Percentiles rank a stretch among this genome's conserved stretches.
Conservation (phyloP, 805 yeast species). For the Saturnispora besseyi region DNA sequence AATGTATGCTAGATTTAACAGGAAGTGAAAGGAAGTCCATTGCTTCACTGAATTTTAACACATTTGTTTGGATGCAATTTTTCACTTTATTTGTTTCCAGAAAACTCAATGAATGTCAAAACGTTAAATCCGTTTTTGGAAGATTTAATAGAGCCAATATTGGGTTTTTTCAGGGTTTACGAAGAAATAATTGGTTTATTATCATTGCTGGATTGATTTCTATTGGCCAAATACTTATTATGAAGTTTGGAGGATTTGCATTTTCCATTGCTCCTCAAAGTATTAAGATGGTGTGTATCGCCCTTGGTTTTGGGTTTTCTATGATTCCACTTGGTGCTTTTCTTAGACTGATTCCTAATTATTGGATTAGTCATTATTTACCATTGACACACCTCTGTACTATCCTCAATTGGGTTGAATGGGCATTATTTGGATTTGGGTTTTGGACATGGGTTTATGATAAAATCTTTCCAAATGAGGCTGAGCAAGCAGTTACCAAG, state of each 20-base stretch:
- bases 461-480: not conserved
- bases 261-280: slow-evolving; percentile 76
- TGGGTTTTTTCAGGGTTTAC: slow-evolving; percentile 75
- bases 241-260: slow-evolving; percentile 97
- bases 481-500: not conserved
- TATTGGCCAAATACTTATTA: slow-evolving; percentile 77
- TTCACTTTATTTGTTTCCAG: slow-evolving; percentile 88
- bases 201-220: slow-evolving; percentile 65
- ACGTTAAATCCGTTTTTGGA: slow-evolving; percentile 48
- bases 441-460: slow-evolving; percentile 1
- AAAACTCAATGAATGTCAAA: slow-evolving; percentile 68
- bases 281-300: slow-evolving; percentile 83
- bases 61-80: slow-evolving; percentile 97
- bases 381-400: slow-evolving; percentile 38
- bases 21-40: slow-evolving; percentile 48
- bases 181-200: slow-evolving; percentile 76
- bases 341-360: slow-evolving; percentile 77
- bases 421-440: slow-evolving; percentile 15
- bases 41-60: slow-evolving; percentile 82
- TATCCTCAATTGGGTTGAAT: slow-evolving; percentile 13
- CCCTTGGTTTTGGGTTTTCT: slow-evolving; percentile 68
- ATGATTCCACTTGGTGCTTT: slow-evolving; percentile 75
- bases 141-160: slow-evolving; percentile 57
- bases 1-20: slow-evolving; percentile 15
- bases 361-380: slow-evolving; percentile 55